Evolutionary conservation across 345 rosid genomes (phyloP).

Genomic region (Nephelium lappaceum): DNA sequence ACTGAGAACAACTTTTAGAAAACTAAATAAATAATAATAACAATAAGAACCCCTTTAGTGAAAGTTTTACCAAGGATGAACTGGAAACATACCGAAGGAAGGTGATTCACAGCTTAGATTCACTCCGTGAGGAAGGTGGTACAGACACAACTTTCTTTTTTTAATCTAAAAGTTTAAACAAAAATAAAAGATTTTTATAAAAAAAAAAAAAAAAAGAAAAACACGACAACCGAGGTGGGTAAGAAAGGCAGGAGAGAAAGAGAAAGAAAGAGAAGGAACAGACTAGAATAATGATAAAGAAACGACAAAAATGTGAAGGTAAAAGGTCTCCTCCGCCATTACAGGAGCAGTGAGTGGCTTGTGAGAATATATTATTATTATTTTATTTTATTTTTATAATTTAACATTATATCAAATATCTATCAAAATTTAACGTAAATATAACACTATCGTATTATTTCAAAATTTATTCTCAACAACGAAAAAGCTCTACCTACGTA

Average conservation of each 20-base stretch:
- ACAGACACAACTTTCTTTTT: no score
- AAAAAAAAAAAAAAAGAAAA: not conserved
- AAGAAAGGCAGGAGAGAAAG: slow-evolving; percentile 12
- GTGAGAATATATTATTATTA: not conserved
- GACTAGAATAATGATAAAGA: not conserved
- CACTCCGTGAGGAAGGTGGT: not conserved
- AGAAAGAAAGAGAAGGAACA: not conserved
- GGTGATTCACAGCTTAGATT: slow-evolving; percentile 17
- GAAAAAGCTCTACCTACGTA: no score
- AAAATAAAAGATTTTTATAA: no score
- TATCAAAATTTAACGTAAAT: no score
- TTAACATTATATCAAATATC: no score
- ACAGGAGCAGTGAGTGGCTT: slow-evolving; percentile 30
- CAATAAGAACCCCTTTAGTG: no score
- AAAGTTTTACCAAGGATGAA: not conserved
- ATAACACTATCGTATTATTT: no score
- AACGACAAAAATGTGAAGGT: slow-evolving; percentile 7
- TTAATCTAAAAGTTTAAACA: no score
- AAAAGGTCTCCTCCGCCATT: slow-evolving; percentile 37
- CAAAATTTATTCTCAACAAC: no score
- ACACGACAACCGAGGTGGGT: not conserved
- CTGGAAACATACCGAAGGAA: slow-evolving; percentile 29
- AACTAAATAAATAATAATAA: no score
- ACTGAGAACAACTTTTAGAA: no score
- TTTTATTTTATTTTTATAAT: no score